phyloP scores from a whole-genome alignment of 306 rosid species.

The Cucurbita argyrosperma region DNA sequence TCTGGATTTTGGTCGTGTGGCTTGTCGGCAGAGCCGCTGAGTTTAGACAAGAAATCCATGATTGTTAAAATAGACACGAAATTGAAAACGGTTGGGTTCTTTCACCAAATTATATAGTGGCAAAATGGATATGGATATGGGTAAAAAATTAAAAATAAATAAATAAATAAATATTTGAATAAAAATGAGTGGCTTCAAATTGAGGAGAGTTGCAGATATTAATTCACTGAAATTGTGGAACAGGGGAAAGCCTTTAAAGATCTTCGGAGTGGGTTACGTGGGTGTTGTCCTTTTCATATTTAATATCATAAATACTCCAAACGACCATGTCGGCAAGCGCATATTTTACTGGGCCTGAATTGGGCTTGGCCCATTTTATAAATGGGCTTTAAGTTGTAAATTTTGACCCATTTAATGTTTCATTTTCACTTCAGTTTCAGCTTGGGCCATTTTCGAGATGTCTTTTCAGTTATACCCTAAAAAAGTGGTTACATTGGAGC shows the following conservation, averaged over 20 bases:
- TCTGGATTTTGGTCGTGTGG: neutral
- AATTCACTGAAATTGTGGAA: neutral
- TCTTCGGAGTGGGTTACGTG: neutral
- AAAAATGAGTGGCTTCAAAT: neutral
- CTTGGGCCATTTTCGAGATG: too few species aligned
- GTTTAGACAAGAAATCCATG: neutral
- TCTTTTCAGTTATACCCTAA: too few species aligned
- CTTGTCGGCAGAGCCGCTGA: neutral
- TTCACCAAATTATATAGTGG: neutral
- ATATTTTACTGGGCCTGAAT: neutral
- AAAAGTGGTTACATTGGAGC: too few species aligned
- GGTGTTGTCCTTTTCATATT: neutral
- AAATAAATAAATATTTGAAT: too few species aligned
- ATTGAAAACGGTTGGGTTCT: neutral
- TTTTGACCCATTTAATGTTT: neutral
- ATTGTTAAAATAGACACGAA: neutral
- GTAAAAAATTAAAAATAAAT: neutral
- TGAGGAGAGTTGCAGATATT: neutral
- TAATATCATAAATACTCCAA: neutral
- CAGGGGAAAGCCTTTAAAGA: neutral
- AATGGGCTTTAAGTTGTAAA: neutral
- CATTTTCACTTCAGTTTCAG: too few species aligned
- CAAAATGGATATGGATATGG: neutral
- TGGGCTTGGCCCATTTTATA: neutral
- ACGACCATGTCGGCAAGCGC: slow-evolving; percentile 3